Evolutionary conservation across 768 basidiomycete species (phyloP).

Genomic region (Russula sp.): DNA sequence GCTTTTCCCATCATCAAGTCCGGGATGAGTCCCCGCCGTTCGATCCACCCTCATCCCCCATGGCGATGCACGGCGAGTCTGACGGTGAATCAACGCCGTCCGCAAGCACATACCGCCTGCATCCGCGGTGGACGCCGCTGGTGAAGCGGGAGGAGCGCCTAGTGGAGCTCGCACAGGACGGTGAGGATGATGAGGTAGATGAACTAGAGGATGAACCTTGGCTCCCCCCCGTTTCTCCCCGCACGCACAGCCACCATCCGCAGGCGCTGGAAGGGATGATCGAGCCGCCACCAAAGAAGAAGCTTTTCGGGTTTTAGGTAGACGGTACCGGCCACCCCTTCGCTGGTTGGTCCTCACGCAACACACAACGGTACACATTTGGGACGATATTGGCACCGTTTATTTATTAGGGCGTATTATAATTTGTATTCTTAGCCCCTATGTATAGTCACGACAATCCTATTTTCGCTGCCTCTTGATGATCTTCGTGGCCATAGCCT

Average conservation of each 20-base stretch:
- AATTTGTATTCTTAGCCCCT: constrained; percentile 18
- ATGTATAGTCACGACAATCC: constrained; percentile 5
- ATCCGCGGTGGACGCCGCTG: constrained; percentile 4
- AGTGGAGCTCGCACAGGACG: background rate
- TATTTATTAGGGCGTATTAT: constrained; percentile 18
- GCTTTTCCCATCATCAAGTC: background rate
- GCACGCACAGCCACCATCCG: background rate
- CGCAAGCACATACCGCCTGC: background rate
- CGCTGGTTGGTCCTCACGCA: constrained; percentile 1
- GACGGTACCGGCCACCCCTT: background rate
- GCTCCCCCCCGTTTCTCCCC: background rate
- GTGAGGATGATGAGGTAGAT: constrained; percentile 7
- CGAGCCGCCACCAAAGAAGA: constrained; percentile 15
- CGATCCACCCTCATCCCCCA: constrained; percentile 8
- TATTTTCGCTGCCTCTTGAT: too few species aligned
- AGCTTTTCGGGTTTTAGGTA: constrained; percentile 10
- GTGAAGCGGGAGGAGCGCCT: background rate
- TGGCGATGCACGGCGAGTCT: constrained; percentile 8
- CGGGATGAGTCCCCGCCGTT: constrained; percentile 6
- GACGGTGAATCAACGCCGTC: background rate
- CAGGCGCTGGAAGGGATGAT: background rate
- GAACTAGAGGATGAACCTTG: constrained; percentile 9
- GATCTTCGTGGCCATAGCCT: background rate
- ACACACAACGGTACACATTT: background rate
- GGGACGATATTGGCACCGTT: background rate